Conservation (phyloP, 495 filamentous ascomycete species). For the Xylaria longipes region DNA sequence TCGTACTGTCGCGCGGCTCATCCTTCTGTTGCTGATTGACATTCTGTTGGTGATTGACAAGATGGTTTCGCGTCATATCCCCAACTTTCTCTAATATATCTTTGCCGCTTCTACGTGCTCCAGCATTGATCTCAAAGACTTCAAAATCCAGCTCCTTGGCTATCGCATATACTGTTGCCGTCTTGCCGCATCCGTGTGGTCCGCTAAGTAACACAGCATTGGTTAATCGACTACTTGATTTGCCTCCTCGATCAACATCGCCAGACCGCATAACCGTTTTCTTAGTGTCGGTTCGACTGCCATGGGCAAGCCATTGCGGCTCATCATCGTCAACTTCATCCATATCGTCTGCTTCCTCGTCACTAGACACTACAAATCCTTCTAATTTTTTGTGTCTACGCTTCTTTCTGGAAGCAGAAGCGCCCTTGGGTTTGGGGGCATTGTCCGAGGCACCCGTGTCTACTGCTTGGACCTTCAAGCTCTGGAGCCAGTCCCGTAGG, state of each 20-base stretch:
- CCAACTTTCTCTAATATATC: slow-evolving; percentile 92
- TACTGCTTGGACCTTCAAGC: slow-evolving; percentile 74
- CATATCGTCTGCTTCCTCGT: slow-evolving; percentile 80
- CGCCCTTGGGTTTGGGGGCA: slow-evolving; percentile 50
- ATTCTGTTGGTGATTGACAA: slow-evolving; percentile 62
- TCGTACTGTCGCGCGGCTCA: slow-evolving; percentile 29
- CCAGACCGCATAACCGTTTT: slow-evolving; percentile 71
- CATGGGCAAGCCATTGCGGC: slow-evolving; percentile 54
- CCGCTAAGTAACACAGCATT: slow-evolving; percentile 86
- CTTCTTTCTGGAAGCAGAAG: slow-evolving; percentile 56
- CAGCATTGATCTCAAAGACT: slow-evolving; percentile 91
- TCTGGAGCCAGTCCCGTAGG: slow-evolving; percentile 84
- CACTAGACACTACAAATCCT: slow-evolving; percentile 85
- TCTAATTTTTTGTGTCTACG: slow-evolving; percentile 80
- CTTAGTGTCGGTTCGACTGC: slow-evolving; percentile 46
- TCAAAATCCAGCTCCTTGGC: slow-evolving; percentile 94
- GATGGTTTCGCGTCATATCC: slow-evolving; percentile 95
- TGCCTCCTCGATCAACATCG: slow-evolving; percentile 52
- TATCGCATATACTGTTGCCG: slow-evolving; percentile 90
- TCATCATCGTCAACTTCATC: slow-evolving; percentile 73
- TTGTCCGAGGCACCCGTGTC: slow-evolving; percentile 64
- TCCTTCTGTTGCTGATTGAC: slow-evolving; percentile 59
- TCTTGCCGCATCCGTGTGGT: slow-evolving; percentile 90
- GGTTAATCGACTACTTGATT: slow-evolving; percentile 50
- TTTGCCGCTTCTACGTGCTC: slow-evolving; percentile 81